Evolutionary conservation across 257 asterid species (phyloP).

Genomic region (Hygrophila difformis): DNA sequence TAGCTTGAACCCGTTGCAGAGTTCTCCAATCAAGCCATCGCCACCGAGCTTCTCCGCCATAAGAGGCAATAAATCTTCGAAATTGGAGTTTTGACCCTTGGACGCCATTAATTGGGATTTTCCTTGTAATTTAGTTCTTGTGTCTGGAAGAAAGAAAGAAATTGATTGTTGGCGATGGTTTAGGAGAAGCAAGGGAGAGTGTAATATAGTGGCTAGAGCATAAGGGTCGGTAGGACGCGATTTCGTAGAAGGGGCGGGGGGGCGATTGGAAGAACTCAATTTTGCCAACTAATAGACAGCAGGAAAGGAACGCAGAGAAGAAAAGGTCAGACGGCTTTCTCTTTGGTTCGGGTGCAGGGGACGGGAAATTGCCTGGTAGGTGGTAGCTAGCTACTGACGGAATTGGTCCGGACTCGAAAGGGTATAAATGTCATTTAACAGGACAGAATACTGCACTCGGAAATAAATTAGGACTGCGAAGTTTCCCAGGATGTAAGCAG

Average conservation of each 20-base stretch:
- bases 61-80: not conserved
- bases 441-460: no score
- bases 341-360: not conserved
- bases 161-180: not conserved
- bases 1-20: not conserved
- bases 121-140: no score
- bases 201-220: not conserved
- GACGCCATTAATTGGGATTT: not conserved
- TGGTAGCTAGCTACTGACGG: no score
- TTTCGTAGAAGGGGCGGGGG: not conserved
- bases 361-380: not conserved
- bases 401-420: no score
- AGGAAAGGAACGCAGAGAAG: not conserved
- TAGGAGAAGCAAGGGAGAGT: not conserved
- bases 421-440: no score
- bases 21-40: not conserved
- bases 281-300: not conserved
- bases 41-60: not conserved
- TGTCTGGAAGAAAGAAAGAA: no score
- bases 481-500: no score
- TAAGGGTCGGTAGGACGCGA: not conserved
- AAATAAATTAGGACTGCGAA: no score
- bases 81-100: not conserved
- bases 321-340: not conserved
- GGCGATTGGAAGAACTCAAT: not conserved